These are phyloP conservation scores for Pulicaria dysenterica DNA, from an alignment of 129 eudicot species.

Conservation along the genomic window DNA sequence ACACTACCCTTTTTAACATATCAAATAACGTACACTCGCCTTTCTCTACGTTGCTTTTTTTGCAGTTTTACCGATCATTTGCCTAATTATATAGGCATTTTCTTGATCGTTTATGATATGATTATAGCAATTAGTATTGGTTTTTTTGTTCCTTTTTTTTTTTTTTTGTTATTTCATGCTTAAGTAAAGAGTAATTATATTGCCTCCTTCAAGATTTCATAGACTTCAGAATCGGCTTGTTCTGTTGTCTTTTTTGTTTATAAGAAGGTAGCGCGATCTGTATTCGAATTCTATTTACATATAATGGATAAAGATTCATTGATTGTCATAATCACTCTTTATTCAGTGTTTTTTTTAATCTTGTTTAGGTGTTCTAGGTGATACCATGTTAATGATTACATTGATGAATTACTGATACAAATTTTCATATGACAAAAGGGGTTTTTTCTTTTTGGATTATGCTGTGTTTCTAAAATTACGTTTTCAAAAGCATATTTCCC, in stretches of 20 bases:
- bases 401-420: too few species aligned
- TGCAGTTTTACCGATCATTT: slow-evolving; percentile 13
- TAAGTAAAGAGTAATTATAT: slow-evolving; percentile 50
- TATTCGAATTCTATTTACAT: slow-evolving; percentile 33
- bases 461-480: too few species aligned
- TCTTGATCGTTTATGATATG: slow-evolving; percentile 25
- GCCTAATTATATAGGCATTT: slow-evolving; percentile 20
- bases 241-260: slow-evolving; percentile 13
- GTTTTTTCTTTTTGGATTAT: too few species aligned
- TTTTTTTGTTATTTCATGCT: slow-evolving; percentile 36
- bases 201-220: slow-evolving; percentile 24
- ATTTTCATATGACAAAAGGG: too few species aligned
- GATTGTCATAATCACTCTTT: neutral
- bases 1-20: slow-evolving; percentile 24
- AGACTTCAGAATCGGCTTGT: slow-evolving; percentile 8
- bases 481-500: too few species aligned
- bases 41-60: slow-evolving; percentile 17
- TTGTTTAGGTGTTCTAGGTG: neutral
- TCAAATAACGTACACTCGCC: neutral
- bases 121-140: slow-evolving; percentile 34
- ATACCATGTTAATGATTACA: slow-evolving; percentile 2
- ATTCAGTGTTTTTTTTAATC: neutral
- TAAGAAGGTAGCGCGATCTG: slow-evolving; percentile 32
- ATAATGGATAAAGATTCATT: slow-evolving; percentile 33
- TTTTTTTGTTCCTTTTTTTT: slow-evolving; percentile 11